Percentiles rank a stretch among this genome's conserved stretches.
phyloP scores from a whole-genome alignment of 1,284 basidiomycete genomes.

The Malassezia restricta region DNA sequence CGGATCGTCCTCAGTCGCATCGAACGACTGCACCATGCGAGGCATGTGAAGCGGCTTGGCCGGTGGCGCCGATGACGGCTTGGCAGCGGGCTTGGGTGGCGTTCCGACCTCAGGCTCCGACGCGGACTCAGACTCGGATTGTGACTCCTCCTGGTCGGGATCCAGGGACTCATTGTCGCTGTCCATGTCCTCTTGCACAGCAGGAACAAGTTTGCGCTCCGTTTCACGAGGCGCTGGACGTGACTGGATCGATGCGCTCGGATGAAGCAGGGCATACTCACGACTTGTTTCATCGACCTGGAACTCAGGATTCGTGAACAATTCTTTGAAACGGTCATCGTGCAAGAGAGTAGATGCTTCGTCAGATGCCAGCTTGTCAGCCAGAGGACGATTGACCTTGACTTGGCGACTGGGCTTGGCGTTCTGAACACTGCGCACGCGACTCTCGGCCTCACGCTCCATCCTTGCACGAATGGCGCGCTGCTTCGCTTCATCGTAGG shows the following conservation, averaged over 20 bases:
- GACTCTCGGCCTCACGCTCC: slow-evolving; percentile 79
- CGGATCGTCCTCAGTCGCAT: neutral
- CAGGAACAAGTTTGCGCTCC: slow-evolving; percentile 56
- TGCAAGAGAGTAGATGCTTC: slow-evolving; percentile 56
- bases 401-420: slow-evolving; percentile 43
- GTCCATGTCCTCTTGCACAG: slow-evolving; percentile 74
- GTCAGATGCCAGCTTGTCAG: slow-evolving; percentile 61
- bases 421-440: slow-evolving; percentile 56
- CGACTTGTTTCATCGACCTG: slow-evolving; percentile 74
- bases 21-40: neutral
- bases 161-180: slow-evolving; percentile 62
- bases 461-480: slow-evolving; percentile 73
- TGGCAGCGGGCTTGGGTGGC: neutral
- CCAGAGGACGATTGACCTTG: slow-evolving; percentile 84
- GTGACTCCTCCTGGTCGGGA: slow-evolving; percentile 30
- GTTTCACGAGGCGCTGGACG: slow-evolving; percentile 15
- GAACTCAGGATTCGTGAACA: slow-evolving; percentile 90
- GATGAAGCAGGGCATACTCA: slow-evolving; percentile 83
- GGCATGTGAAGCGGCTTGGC: neutral
- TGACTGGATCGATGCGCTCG: slow-evolving; percentile 53
- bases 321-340: slow-evolving; percentile 77
- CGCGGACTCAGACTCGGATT: slow-evolving; percentile 4
- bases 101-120: neutral
- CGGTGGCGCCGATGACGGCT: slow-evolving; percentile 2
- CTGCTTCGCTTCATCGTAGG: slow-evolving; percentile 85